A percentile compares a stretch with the other conserved stretches of the same genome.
Conservation (phyloP, 2,329 filamentous ascomycete genomes). For the Blumeria graminis region DNA sequence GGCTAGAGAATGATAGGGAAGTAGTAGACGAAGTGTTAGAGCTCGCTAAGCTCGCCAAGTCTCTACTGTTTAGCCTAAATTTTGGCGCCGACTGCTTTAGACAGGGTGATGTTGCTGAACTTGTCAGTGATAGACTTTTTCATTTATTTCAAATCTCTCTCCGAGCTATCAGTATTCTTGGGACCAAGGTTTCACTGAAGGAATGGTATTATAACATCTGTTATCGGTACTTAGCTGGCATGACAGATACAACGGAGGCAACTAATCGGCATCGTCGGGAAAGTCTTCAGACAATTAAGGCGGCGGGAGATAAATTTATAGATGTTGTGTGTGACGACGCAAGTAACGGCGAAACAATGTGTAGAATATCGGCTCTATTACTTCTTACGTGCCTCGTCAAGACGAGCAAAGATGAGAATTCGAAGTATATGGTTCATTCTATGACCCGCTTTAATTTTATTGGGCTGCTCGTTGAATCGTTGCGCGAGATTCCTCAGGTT, state of each 20-base stretch:
- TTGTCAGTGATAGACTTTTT: slow-evolving; percentile 71
- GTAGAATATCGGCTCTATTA: slow-evolving; percentile 65
- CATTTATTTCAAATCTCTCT: slow-evolving; percentile 78
- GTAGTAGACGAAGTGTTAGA: slow-evolving; percentile 47
- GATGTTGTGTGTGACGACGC: slow-evolving; percentile 85
- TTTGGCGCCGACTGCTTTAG: slow-evolving; percentile 21
- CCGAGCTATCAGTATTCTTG: slow-evolving; percentile 50
- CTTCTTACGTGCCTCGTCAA: slow-evolving; percentile 58
- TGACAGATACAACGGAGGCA: slow-evolving; percentile 28
- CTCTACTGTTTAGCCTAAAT: slow-evolving; percentile 48
- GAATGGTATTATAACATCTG: slow-evolving; percentile 80
- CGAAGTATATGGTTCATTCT: slow-evolving; percentile 50
- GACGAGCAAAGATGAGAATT: slow-evolving; percentile 46
- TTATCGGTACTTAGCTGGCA: slow-evolving; percentile 58
- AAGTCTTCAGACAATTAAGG: slow-evolving; percentile 45
- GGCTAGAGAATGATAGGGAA: slow-evolving; percentile 51
- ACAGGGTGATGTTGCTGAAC: slow-evolving; percentile 32
- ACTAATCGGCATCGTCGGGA: slow-evolving; percentile 23
- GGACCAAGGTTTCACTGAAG: slow-evolving; percentile 45
- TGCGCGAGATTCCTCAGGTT: slow-evolving; percentile 54
- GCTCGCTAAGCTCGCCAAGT: slow-evolving; percentile 51
- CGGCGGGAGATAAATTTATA: slow-evolving; percentile 58
- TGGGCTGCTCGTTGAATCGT: slow-evolving; percentile 67
- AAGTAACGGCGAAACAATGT: slow-evolving; percentile 57
- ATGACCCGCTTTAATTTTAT: slow-evolving; percentile 78